Conservation (phyloP, 2,329 filamentous ascomycete genomes). For the Aspergillus fijiensis region DNA sequence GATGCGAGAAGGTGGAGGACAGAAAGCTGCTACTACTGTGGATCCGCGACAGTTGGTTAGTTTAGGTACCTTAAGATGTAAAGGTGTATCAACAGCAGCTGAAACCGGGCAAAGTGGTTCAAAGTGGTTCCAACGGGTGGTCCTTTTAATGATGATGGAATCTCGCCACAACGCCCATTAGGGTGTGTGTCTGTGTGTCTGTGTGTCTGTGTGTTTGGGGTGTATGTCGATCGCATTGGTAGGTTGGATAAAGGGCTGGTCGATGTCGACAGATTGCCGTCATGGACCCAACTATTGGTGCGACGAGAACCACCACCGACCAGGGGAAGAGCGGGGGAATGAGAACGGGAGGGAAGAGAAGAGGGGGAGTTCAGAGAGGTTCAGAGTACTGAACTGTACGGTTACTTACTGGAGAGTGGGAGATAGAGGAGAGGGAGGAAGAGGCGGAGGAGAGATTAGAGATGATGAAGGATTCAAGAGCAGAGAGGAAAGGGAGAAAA, state of each 20-base stretch:
- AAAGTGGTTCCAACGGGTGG: neutral
- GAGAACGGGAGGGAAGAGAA: neutral
- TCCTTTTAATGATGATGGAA: neutral
- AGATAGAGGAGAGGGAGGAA: neutral
- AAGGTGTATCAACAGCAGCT: neutral
- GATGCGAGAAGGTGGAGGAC: neutral
- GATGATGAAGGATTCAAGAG: no score
- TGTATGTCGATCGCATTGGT: no score
- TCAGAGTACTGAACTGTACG: neutral
- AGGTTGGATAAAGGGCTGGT: neutral
- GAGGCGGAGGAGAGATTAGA: no score
- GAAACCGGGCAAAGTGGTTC: neutral
- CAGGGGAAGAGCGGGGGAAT: neutral
- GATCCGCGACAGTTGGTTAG: neutral
- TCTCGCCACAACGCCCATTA: no score
- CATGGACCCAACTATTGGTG: neutral
- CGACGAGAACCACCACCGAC: neutral
- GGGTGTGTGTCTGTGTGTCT: no score
- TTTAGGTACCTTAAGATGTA: neutral
- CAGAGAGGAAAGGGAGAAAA: neutral
- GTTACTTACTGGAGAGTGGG: neutral
- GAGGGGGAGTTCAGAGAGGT: neutral
- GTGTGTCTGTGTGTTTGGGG: no score
- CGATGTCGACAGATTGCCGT: neutral
- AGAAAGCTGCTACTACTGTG: neutral